phyloP scores from a whole-genome alignment of 164 flowering plant species.

The Aristolochia contorta region DNA sequence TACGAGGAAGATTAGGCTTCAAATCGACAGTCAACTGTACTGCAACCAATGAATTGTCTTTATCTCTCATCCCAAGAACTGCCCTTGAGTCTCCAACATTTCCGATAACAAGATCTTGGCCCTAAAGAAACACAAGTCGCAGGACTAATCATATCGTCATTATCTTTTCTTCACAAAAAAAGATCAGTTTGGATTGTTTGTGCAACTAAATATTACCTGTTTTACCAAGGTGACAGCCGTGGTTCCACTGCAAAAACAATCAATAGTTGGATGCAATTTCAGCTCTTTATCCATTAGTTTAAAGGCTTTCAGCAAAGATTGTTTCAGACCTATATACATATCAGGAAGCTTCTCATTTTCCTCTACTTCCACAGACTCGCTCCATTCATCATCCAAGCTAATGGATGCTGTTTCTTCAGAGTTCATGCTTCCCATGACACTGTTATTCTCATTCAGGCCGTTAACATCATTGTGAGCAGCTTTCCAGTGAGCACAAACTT shows the following conservation, averaged over 20 bases:
- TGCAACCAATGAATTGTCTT: conserved; percentile 35
- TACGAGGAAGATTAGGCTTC: conserved; percentile 68
- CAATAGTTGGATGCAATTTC: conserved; percentile 53
- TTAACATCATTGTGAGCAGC: conserved; percentile 12
- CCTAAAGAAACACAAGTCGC: conserved; percentile 21
- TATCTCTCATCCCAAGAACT: conserved; percentile 47
- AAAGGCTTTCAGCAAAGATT: conserved; percentile 53
- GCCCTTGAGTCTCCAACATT: conserved; percentile 74
- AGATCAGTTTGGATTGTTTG: not conserved
- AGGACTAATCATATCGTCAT: too few species aligned
- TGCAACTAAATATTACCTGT: conserved; percentile 33
- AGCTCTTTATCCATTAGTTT: conserved; percentile 73
- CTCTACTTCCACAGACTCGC: conserved; percentile 33
- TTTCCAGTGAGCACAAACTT: conserved; percentile 49
- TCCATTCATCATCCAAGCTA: conserved; percentile 43
- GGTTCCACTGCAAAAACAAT: conserved; percentile 77
- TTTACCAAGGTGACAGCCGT: conserved; percentile 66
- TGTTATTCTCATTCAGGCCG: conserved; percentile 15
- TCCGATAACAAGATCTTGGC: conserved; percentile 47
- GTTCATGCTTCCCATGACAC: conserved; percentile 25
- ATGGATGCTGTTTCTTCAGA: conserved; percentile 39
- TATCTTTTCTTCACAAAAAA: not conserved
- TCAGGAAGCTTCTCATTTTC: conserved; percentile 44
- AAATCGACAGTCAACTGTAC: conserved; percentile 66
- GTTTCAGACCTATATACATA: conserved; percentile 38